phyloP scores from a whole-genome alignment of 495 filamentous ascomycete genomes.

The Penicillium cataractarum region DNA sequence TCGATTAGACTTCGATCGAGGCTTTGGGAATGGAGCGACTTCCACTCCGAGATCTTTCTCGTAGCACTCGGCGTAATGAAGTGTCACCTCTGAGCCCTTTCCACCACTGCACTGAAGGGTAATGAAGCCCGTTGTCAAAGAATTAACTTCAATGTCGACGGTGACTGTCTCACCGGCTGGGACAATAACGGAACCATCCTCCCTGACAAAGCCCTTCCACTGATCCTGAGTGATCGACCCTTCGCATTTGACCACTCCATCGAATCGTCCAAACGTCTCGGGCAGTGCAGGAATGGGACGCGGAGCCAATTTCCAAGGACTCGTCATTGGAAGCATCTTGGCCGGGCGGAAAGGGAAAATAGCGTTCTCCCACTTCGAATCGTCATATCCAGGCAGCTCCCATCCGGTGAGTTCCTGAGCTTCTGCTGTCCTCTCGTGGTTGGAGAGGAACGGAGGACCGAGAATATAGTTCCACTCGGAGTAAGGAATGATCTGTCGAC shows the following conservation, averaged over 20 bases:
- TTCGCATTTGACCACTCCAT: conserved; percentile 17
- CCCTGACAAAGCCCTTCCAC: conserved; percentile 14
- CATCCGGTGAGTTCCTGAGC: conserved; percentile 15
- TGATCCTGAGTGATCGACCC: conserved; percentile 7
- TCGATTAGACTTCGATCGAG: conserved; percentile 20
- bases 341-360: conserved; percentile 17
- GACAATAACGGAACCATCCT: conserved; percentile 9
- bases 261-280: conserved; percentile 18
- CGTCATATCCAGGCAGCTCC: conserved; percentile 22
- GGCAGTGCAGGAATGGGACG: conserved; percentile 27
- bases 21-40: conserved; percentile 23
- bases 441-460: conserved; percentile 30
- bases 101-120: conserved; percentile 21
- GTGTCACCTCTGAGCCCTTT: conserved; percentile 13
- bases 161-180: conserved; percentile 13
- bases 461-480: conserved; percentile 31
- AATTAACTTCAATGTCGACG: conserved; percentile 21
- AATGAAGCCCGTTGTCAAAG: conserved; percentile 28
- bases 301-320: conserved; percentile 23
- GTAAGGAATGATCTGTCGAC: conserved; percentile 16
- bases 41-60: conserved; percentile 27
- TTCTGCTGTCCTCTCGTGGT: conserved; percentile 26
- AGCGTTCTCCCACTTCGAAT: conserved; percentile 23
- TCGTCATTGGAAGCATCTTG: conserved; percentile 31
- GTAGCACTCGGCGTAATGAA: conserved; percentile 32